Conservation (phyloP, 495 filamentous ascomycete species). For the Opeltia flavorubescens region DNA sequence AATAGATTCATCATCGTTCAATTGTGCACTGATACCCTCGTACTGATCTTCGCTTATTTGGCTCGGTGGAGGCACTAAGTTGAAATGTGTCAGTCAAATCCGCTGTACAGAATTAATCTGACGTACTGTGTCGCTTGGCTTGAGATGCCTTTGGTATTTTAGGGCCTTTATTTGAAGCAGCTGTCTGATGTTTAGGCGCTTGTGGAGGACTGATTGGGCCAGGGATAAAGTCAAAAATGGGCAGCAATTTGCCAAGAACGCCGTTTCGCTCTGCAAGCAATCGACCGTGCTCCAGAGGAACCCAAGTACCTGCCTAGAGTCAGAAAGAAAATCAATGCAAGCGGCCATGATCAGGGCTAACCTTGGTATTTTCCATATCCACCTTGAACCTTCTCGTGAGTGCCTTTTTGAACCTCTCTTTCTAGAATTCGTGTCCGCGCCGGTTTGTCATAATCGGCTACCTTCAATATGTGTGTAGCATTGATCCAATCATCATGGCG, state of each 20-base stretch:
- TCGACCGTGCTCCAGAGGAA: conserved; percentile 71
- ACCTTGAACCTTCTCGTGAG: conserved; percentile 94
- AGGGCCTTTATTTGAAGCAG: conserved; percentile 41
- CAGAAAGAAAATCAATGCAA: background rate
- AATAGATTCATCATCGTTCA: conserved; percentile 67
- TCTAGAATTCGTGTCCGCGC: conserved; percentile 88
- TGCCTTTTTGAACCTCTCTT: conserved; percentile 88
- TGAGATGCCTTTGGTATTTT: background rate
- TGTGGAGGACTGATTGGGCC: conserved; percentile 81
- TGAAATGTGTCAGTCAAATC: background rate
- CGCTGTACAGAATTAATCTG: background rate
- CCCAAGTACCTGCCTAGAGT: conserved; percentile 66
- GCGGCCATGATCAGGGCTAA: conserved; percentile 15
- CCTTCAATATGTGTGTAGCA: conserved; percentile 90
- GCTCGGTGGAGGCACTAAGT: conserved; percentile 1
- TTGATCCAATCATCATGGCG: conserved; percentile 84
- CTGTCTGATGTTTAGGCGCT: conserved; percentile 78
- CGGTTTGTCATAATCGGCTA: conserved; percentile 73
- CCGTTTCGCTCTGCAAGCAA: conserved; percentile 73
- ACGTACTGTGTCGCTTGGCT: background rate
- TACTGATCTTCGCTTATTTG: conserved; percentile 38
- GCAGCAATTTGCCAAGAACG: conserved; percentile 61
- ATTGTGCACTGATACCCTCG: conserved; percentile 36
- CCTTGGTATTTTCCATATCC: conserved; percentile 99
- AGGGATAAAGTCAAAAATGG: conserved; percentile 81